Evolutionary conservation across 1,284 basidiomycete genomes (phyloP).

Genomic region (Ganoderma lucidum): DNA sequence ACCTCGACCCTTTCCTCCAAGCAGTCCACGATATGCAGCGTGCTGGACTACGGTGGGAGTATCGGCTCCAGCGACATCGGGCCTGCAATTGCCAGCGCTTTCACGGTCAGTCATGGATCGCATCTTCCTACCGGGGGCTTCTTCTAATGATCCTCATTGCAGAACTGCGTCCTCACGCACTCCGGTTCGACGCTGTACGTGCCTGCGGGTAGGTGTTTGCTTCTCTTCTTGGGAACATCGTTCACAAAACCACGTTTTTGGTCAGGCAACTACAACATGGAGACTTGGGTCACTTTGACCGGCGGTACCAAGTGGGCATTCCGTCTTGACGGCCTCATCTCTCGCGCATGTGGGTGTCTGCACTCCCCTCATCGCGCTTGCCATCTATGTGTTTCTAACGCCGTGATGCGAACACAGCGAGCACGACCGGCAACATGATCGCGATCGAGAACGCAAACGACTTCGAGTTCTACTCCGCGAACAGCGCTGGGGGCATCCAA

Average conservation of each 20-base stretch:
- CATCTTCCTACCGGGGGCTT: not conserved
- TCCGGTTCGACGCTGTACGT: conserved; percentile 42
- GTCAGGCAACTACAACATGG: conserved; percentile 41
- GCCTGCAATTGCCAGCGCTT: conserved; percentile 44
- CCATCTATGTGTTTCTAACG: not conserved
- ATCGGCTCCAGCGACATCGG: conserved; percentile 46
- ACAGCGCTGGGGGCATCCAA: conserved; percentile 46
- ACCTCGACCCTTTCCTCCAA: conserved; percentile 38
- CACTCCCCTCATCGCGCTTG: not conserved
- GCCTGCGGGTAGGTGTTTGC: conserved; percentile 32
- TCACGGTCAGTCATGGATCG: conserved; percentile 29
- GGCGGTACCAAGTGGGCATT: conserved; percentile 44
- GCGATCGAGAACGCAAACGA: conserved; percentile 44
- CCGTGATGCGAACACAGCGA: conserved; percentile 29
- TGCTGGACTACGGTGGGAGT: conserved; percentile 43
- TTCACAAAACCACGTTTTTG: no score
- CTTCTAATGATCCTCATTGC: not conserved
- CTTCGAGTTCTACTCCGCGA: conserved; percentile 48
- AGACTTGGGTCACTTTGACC: conserved; percentile 43
- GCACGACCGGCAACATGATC: conserved; percentile 45
- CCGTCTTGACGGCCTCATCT: conserved; percentile 45
- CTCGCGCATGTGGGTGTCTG: conserved; percentile 36
- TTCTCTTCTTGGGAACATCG: no score
- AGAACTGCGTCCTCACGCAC: conserved; percentile 42
- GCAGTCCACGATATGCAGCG: conserved; percentile 40